Conservation (phyloP, 2,329 filamentous ascomycete species). For the Epichloe baconii region DNA sequence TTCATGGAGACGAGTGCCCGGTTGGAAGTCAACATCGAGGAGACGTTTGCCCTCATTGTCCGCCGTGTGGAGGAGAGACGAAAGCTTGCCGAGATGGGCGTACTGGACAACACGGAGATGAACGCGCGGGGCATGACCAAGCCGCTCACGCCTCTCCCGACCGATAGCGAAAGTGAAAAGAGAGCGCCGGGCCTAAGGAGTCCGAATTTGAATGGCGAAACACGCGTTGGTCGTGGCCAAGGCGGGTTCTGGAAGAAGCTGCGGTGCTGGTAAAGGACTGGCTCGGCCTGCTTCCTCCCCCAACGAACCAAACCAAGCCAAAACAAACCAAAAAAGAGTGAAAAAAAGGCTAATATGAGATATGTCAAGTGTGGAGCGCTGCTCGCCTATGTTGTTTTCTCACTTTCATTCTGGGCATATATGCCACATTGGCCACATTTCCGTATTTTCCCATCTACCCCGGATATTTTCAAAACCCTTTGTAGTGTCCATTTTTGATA, state of each 20-base stretch:
- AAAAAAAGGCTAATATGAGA: background rate
- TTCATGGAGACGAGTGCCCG: conserved; percentile 85
- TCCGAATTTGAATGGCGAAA: conserved; percentile 29
- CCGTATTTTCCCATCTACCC: no score
- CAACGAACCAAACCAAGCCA: no score
- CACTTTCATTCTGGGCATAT: no score
- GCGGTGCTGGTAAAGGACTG: conserved; percentile 36
- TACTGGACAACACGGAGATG: conserved; percentile 27
- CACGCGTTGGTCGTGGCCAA: conserved; percentile 27
- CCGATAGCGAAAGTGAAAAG: conserved; percentile 28
- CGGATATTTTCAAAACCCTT: no score
- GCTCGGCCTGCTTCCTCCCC: no score
- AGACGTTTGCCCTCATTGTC: conserved; percentile 66
- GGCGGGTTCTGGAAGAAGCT: conserved; percentile 42
- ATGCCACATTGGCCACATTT: no score
- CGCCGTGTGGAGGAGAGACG: conserved; percentile 48
- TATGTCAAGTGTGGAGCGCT: background rate
- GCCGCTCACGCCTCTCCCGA: conserved; percentile 40
- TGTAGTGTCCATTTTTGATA: background rate
- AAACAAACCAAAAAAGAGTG: no score
- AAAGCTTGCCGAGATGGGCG: conserved; percentile 34
- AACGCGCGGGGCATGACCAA: conserved; percentile 43
- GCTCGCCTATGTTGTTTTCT: background rate
- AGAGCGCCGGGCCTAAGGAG: conserved; percentile 32
- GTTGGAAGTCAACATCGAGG: conserved; percentile 78